These are phyloP conservation scores for Saxophila tyrrhenica DNA, from an alignment of 495 filamentous ascomycete species.

Conservation along the genomic window DNA sequence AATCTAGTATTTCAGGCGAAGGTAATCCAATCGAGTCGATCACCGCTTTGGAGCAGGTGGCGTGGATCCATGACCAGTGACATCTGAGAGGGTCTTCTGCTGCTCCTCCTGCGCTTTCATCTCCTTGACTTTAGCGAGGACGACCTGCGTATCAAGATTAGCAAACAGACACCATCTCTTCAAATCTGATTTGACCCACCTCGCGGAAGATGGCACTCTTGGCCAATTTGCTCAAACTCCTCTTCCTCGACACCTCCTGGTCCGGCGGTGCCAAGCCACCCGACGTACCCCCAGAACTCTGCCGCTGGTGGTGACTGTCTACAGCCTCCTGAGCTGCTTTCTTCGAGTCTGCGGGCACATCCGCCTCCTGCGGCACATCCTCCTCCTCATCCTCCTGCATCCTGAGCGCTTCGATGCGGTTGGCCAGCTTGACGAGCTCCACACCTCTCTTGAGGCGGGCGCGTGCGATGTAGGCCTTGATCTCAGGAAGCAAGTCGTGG, in stretches of 20 bases:
- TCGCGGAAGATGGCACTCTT: conserved; percentile 91
- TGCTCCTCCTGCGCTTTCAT: conserved; percentile 68
- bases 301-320: conserved; percentile 20
- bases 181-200: conserved; percentile 9
- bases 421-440: conserved; percentile 91
- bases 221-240: conserved; percentile 61
- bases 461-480: conserved; percentile 85
- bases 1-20: too few relatives aligned
- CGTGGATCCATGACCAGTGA: not conserved
- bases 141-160: conserved; percentile 40
- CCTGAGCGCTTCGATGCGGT: conserved; percentile 93
- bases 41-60: not conserved
- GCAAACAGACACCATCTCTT: not conserved
- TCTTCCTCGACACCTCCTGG: conserved; percentile 39
- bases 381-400: conserved; percentile 87
- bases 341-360: conserved; percentile 47
- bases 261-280: conserved; percentile 6
- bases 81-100: not conserved
- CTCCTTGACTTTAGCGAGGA: conserved; percentile 88
- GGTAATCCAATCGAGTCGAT: not conserved
- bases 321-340: conserved; percentile 31
- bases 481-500: conserved; percentile 94
- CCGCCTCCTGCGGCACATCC: conserved; percentile 51
- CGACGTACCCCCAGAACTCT: conserved; percentile 17
- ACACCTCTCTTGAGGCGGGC: conserved; percentile 86